Evolutionary conservation across 2,329 filamentous ascomycete genomes (phyloP), one percentile per base, ranked within the genome.

Genomic region (Fusarium sterilihyphosum): DNA sequence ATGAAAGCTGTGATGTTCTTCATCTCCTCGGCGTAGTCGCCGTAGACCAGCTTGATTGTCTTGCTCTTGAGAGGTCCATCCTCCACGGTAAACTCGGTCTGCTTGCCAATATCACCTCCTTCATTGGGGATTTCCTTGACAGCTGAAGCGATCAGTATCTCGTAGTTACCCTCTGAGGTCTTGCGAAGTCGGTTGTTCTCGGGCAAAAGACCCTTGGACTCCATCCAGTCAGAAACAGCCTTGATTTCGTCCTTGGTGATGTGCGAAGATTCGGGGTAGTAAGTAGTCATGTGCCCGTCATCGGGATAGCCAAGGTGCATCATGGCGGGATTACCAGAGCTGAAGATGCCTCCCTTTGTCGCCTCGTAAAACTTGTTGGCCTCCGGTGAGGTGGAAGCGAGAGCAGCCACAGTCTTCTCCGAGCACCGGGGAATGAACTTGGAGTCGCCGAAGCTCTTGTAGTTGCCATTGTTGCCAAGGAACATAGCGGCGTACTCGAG

Each of bases 401-500:
- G 85, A 69, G 91, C 88, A 58, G 89, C 87, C 68, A 95, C 88
- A 10, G 87, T 88, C 67, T 89, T 88, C 75, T 91, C 88, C 12
- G 88, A 86, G 78, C 93, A 90, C 76, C 93, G 88, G 5, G 94
- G 94, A 65, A 96, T 88, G 80, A 96, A 95, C 81, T 96, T 96
- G 78, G 92, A 90, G 82, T 96, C 93, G 49, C 94, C 94, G 78
- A 95, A 96, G 76, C 92, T 93, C 85, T 96, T 96, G 85, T 96
- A 96, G 83, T 96, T 96, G 73, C 94, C 93, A 71, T 88, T 88
- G 80, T 96, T 96, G 50, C 93, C 93, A 6, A 96, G 86, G 82
- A 96, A 95, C 82, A 94, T 92, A 37, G 89, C 90, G 13, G 92
- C 88, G 81, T 96, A 96, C 81, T 95, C 90, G 43, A 96, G 86